phyloP scores from a whole-genome alignment of 345 rosid species.

The Linum trigynum region DNA sequence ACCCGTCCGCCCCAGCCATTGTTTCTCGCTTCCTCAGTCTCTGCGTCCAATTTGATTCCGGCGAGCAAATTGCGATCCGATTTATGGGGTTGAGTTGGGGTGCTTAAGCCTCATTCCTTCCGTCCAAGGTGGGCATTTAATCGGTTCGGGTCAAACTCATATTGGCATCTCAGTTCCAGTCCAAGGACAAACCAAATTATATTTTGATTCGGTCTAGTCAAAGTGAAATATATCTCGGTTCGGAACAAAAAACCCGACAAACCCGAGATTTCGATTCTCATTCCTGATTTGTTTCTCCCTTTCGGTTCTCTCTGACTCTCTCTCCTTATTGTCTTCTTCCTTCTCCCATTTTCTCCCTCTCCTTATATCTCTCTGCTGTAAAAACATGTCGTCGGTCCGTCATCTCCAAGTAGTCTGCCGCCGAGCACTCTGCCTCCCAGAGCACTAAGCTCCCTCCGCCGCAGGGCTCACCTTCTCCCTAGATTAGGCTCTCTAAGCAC shows the following conservation, averaged over 20 bases:
- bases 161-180: too few species aligned
- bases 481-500: too few species aligned
- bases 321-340: neutral
- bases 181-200: too few species aligned
- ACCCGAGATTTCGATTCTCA: too few species aligned
- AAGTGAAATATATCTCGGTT: too few species aligned
- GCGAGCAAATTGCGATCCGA: neutral
- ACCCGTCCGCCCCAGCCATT: constrained; percentile 46
- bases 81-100: neutral
- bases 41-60: neutral
- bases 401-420: neutral
- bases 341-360: neutral
- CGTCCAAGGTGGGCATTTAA: too few species aligned
- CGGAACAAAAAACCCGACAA: too few species aligned
- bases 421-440: neutral
- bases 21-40: neutral
- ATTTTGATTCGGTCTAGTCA: too few species aligned
- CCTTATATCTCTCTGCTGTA: neutral
- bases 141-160: too few species aligned
- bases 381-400: neutral
- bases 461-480: too few species aligned
- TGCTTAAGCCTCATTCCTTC: neutral
- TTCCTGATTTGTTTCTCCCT: neutral
- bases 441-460: too few species aligned
- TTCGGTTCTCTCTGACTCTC: neutral